These are phyloP conservation scores for Ambrosiella cleistominuta DNA, from an alignment of 2,329 filamentous ascomycete species.

Conservation along the genomic window DNA sequence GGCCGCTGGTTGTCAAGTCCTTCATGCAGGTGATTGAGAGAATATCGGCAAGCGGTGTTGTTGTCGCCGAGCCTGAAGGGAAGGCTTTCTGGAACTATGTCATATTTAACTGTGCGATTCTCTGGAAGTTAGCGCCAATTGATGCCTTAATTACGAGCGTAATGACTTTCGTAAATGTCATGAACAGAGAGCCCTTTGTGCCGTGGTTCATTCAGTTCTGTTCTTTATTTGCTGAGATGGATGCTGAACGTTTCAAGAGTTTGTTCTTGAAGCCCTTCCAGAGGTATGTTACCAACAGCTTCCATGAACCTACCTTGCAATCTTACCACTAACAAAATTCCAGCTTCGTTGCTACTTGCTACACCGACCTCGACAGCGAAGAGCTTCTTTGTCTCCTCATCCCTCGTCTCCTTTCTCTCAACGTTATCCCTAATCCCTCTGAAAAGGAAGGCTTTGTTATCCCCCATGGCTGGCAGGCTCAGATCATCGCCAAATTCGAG, in stretches of 20 bases:
- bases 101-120: constrained; percentile 42
- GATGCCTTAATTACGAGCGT: constrained; percentile 59
- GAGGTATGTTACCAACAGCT: constrained; percentile 31
- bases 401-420: constrained; percentile 42
- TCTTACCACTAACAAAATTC: background rate
- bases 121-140: constrained; percentile 61
- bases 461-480: constrained; percentile 54
- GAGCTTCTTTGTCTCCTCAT: constrained; percentile 51
- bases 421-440: constrained; percentile 34
- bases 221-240: constrained; percentile 58
- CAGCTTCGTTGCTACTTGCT: constrained; percentile 59
- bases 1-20: constrained; percentile 45
- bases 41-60: constrained; percentile 24
- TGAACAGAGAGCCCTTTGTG: constrained; percentile 49
- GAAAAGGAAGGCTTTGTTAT: constrained; percentile 38
- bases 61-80: constrained; percentile 21
- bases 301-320: background rate
- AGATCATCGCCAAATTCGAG: constrained; percentile 54
- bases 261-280: constrained; percentile 71
- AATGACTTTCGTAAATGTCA: constrained; percentile 42
- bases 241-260: constrained; percentile 55
- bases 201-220: constrained; percentile 72
- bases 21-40: constrained; percentile 34
- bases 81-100: constrained; percentile 38
- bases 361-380: constrained; percentile 48